Evolutionary conservation across 306 rosid genomes (phyloP), one percentile per base, ranked within the genome.

Genomic region (Cotoneaster glaucophyllus): DNA sequence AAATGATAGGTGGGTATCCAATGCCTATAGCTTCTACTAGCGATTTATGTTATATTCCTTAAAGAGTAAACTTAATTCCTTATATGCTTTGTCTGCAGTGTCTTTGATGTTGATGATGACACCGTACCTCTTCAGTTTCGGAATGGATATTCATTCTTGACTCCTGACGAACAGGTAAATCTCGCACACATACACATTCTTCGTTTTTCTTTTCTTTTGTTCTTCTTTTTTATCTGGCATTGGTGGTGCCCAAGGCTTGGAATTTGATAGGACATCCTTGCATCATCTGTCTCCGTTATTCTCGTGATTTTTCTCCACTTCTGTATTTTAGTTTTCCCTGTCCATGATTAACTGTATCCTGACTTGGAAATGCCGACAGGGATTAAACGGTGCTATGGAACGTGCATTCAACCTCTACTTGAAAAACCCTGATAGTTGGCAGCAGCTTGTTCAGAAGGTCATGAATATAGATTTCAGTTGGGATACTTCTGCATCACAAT

Each of bases 391-490:
- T 70, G 97, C 93, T 71, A 29, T 95, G 78, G 92, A 76, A 62
- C 97, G 97, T 5, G 92, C 99, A 50, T 76, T 92, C 68, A 64
- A 78, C 59, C 88, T 79, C 86, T 88, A 82, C 82, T 71, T 0
- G 68, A 85, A 74, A 13, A 75, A 90, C 70, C 97, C 91, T 18
- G 79, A 82, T 48, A 52, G 80, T 32, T 95, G 99, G 99, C 81
- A 75, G 77, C 87, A 84, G 84, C 96, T 95, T 71, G 96, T 95
- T 79, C 89, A 84, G 80, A 92, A 86, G 78, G 97, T 73, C 80
- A 95, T 95, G 97, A 84, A 64, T 63, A 77, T 88, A 71, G 99
- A 95, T 84, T 92, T 92, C 82, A 92, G 99, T 83, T 95, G 99
- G 99, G 97, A 89, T 18, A 73, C 92, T 69, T 90, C 99, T 21